Evolutionary conservation across 2,329 filamentous ascomycete genomes (phyloP).

Genomic region (Monosporascus sp.): DNA sequence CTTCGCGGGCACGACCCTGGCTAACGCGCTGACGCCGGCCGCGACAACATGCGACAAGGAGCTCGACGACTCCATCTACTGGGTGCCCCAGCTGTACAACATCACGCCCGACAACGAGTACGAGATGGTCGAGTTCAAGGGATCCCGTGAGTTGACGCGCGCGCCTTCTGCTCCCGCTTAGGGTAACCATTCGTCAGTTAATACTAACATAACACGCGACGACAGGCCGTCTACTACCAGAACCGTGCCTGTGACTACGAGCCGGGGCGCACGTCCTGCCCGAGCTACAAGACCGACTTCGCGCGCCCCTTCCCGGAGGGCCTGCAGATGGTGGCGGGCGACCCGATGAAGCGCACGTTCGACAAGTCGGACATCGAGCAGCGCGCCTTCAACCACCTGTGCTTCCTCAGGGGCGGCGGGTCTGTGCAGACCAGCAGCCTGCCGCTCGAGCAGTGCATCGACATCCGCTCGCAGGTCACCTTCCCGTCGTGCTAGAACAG

Average conservation of each 20-base stretch:
- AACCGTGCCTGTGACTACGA: background rate
- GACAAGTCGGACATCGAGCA: background rate
- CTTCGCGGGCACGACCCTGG: background rate
- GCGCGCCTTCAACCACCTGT: background rate
- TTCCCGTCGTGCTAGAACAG: conserved; percentile 10
- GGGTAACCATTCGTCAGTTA: background rate
- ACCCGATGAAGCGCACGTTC: background rate
- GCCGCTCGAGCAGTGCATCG: background rate
- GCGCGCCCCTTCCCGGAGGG: background rate
- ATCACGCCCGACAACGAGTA: background rate
- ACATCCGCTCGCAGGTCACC: background rate
- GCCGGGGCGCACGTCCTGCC: background rate
- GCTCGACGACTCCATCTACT: background rate
- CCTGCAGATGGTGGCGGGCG: background rate
- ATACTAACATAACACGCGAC: background rate
- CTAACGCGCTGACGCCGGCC: background rate
- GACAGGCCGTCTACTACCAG: background rate
- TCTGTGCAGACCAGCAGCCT: background rate
- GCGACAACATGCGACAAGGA: background rate
- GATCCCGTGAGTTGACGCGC: background rate
- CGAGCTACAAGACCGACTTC: background rate
- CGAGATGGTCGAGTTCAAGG: background rate
- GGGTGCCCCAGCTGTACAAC: background rate
- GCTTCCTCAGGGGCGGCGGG: background rate
- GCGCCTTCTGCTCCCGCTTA: too few relatives aligned